phyloP scores from a whole-genome alignment of 805 yeast species.

The Barnettozyma sp. region DNA sequence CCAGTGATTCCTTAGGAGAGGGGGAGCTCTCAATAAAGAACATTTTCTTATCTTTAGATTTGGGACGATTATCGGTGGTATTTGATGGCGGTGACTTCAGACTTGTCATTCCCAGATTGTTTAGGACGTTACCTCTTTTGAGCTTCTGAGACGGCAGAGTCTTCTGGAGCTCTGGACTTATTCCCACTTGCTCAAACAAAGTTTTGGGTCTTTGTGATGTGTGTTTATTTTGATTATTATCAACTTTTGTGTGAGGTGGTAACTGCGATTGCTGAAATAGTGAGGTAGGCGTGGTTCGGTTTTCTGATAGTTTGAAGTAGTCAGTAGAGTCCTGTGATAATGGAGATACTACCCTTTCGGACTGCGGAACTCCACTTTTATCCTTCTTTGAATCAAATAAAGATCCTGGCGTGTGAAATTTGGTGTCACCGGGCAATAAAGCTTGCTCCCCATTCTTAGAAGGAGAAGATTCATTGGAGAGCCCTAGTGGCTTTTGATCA shows the following conservation, averaged over 20 bases:
- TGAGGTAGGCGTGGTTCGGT: background rate
- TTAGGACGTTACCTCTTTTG: conserved; percentile 23
- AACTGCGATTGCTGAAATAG: conserved; percentile 4
- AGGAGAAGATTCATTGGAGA: no score
- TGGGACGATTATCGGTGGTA: conserved; percentile 9
- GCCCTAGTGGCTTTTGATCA: conserved; percentile 5
- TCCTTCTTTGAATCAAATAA: no score
- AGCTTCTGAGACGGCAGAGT: conserved; percentile 8
- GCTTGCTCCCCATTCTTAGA: no score
- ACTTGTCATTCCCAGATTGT: conserved; percentile 25
- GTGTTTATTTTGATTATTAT: conserved; percentile 2
- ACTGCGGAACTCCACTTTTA: no score
- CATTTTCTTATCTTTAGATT: conserved; percentile 22
- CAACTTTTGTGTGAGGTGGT: conserved; percentile 3
- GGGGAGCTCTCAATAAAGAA: conserved; percentile 28
- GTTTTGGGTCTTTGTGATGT: conserved; percentile 8
- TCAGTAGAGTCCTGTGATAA: conserved; percentile 19
- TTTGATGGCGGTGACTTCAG: conserved; percentile 4
- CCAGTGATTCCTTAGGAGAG: conserved; percentile 23
- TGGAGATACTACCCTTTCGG: conserved; percentile 21
- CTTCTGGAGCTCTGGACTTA: conserved; percentile 20
- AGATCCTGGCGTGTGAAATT: conserved; percentile 6
- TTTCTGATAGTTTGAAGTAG: conserved; percentile 1
- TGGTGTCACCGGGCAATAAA: no score
- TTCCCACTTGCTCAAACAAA: conserved; percentile 22